These are phyloP conservation scores for Atractiella rhizophila DNA, from an alignment of 768 basidiomycete species.

Conservation along the genomic window DNA sequence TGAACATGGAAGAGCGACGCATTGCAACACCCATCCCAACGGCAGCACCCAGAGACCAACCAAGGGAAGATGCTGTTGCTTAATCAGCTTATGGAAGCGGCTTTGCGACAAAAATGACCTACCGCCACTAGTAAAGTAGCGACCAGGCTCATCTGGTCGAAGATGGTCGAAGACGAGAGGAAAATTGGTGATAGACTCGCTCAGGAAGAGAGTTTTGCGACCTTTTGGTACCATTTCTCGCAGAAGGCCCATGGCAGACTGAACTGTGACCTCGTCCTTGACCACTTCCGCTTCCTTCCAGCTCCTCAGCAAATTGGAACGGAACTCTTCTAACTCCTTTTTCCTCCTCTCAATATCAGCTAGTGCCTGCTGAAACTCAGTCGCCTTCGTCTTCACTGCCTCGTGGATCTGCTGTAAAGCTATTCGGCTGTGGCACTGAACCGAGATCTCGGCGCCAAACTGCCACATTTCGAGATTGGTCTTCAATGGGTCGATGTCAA, in stretches of 20 bases:
- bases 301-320: no score
- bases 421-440: neutral
- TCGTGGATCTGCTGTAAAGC: neutral
- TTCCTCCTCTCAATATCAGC: neutral
- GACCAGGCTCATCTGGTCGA: conserved; percentile 30
- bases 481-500: conserved; percentile 41
- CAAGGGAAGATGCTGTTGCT: conserved; percentile 32
- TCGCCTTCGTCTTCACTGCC: neutral
- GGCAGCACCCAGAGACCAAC: conserved; percentile 23
- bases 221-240: conserved; percentile 25
- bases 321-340: no score
- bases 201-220: conserved; percentile 33
- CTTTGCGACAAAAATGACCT: no score
- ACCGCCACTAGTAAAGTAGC: conserved; percentile 17
- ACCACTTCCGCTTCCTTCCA: conserved; percentile 14
- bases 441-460: neutral
- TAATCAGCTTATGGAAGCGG: neutral
- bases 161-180: conserved; percentile 34
- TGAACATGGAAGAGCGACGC: no score
- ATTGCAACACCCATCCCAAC: no score
- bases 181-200: conserved; percentile 39
- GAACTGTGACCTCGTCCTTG: conserved; percentile 22
- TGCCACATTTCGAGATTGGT: conserved; percentile 17
- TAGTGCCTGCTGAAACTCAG: neutral
- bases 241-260: conserved; percentile 31